These are phyloP conservation scores for Clarireedia paspali DNA, from an alignment of 2,329 filamentous ascomycete genomes.

Conservation along the genomic window DNA sequence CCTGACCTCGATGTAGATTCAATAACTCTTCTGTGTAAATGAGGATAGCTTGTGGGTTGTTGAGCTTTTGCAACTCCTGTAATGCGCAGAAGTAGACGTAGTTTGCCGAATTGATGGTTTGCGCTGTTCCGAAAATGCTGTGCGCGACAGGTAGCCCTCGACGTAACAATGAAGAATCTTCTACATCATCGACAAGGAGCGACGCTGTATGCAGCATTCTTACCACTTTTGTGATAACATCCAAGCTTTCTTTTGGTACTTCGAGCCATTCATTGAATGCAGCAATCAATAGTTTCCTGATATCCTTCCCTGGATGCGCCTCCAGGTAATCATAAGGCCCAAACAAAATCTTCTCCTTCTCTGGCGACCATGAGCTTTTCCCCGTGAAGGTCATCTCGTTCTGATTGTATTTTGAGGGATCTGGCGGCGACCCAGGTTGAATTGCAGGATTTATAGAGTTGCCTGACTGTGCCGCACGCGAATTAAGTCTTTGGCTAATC, in stretches of 20 bases:
- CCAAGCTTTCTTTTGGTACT: slow-evolving; percentile 61
- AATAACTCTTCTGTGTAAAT: slow-evolving; percentile 78
- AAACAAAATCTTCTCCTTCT: slow-evolving; percentile 70
- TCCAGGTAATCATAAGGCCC: slow-evolving; percentile 77
- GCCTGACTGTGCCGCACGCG: slow-evolving; percentile 12
- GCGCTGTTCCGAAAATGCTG: slow-evolving; percentile 74
- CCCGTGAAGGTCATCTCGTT: slow-evolving; percentile 27
- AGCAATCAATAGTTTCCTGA: slow-evolving; percentile 69
- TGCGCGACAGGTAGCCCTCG: slow-evolving; percentile 77
- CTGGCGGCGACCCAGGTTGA: slow-evolving; percentile 13
- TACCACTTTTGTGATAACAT: slow-evolving; percentile 70
- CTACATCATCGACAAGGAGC: slow-evolving; percentile 78
- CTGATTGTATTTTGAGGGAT: slow-evolving; percentile 23
- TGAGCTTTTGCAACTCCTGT: slow-evolving; percentile 63
- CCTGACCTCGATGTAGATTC: slow-evolving; percentile 79
- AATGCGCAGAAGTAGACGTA: slow-evolving; percentile 81
- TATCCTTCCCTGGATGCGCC: slow-evolving; percentile 75
- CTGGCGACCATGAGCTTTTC: slow-evolving; percentile 49
- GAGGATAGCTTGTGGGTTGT: slow-evolving; percentile 56
- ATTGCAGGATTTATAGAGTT: slow-evolving; percentile 21
- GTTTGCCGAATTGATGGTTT: slow-evolving; percentile 87
- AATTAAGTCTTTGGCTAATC: slow-evolving; percentile 39
- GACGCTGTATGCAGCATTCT: slow-evolving; percentile 83
- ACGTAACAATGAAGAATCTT: slow-evolving; percentile 70
- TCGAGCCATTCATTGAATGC: slow-evolving; percentile 77